A percentile compares a stretch with the other conserved stretches of the same genome.
phyloP scores from a whole-genome alignment of 2,329 filamentous ascomycete species.

The Pyrenophora seminiperda region DNA sequence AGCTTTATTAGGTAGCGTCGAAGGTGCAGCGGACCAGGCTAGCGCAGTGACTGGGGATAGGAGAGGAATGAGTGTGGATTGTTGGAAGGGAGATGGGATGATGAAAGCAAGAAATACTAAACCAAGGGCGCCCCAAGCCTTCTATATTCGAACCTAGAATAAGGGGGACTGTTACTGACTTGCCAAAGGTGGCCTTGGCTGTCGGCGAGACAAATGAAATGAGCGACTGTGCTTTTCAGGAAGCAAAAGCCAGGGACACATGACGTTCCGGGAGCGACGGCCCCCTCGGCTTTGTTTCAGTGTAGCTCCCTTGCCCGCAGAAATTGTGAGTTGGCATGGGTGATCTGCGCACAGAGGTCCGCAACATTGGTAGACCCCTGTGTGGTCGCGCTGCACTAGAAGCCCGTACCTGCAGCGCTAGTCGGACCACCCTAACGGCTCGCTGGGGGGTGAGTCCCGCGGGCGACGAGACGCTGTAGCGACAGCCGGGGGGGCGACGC shows the following conservation, averaged over 20 bases:
- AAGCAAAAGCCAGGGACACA: conserved; percentile 44
- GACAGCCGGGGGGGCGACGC: background rate
- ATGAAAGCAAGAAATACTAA: conserved; percentile 27
- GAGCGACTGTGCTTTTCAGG: conserved; percentile 44
- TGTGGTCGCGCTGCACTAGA: conserved; percentile 18
- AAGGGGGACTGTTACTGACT: conserved; percentile 40
- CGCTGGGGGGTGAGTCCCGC: conserved; percentile 16
- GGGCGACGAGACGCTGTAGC: background rate
- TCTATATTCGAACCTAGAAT: conserved; percentile 38
- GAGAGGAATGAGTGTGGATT: conserved; percentile 34
- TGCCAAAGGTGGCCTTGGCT: conserved; percentile 41
- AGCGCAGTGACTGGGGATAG: conserved; percentile 31
- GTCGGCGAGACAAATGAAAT: conserved; percentile 49
- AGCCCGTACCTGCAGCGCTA: conserved; percentile 32
- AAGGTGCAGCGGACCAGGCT: conserved; percentile 37
- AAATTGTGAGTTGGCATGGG: conserved; percentile 28
- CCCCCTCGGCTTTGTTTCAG: conserved; percentile 47
- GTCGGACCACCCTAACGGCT: conserved; percentile 26
- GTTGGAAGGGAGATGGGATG: conserved; percentile 34
- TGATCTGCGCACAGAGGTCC: conserved; percentile 39
- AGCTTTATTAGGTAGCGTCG: conserved; percentile 36
- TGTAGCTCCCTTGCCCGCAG: conserved; percentile 34
- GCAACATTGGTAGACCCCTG: conserved; percentile 27
- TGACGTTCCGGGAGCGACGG: conserved; percentile 49
- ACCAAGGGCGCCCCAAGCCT: conserved; percentile 36